Evolutionary conservation across 768 basidiomycete genomes (phyloP), one percentile per base, ranked within the genome.

Genomic region (Cystofilobasidium macerans): DNA sequence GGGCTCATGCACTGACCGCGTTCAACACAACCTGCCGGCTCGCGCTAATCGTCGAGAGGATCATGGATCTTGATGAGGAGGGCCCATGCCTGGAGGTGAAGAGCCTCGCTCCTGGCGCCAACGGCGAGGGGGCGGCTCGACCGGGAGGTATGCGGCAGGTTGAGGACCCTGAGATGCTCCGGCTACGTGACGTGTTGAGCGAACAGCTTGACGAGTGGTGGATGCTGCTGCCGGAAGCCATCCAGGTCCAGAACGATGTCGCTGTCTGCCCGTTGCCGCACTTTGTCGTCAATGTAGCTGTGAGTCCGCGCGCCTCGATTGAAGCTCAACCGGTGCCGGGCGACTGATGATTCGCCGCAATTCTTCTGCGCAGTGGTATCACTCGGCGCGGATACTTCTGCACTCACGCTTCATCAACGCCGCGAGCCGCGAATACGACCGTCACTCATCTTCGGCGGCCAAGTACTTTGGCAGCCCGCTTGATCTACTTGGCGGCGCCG

Each of bases 41-140:
- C 20, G 72, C 48, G 24, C 67, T 69, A 53, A 66, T 73, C 43
- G 71, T 73, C 18, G 73, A 73, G 57, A 57, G 71, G 54, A 68
- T 72, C 38, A 57, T 73, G 30, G 65, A 72, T 22, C 65, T 73
- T 20, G 71, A 72, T 35, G 54, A 62, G 14, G 48, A 62, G 24
- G 47, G 24, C 18, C 48, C 61, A 22, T 3, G 28, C 3, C 54
- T 30, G 14, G 51, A 53, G 30, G 48, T 53, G 36, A 1, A 38
- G 36, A 53, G 43, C 42, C 22, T 20, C 16, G 42, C 42, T 3
- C 16, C 16, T 5, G 13, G 42, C 42, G 42, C 9, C 7, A 42
- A 42, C 13, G 42, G 42, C 42, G 45, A 47, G 8, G 66, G 35
- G 45, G 53, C 12, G 20, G 57, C 38, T 4, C 54, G 56, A 2